Evolutionary conservation across 2,329 filamentous ascomycete species (phyloP), one percentile per base, ranked within the genome.

Genomic region (Pseudogymnoascus sp.): DNA sequence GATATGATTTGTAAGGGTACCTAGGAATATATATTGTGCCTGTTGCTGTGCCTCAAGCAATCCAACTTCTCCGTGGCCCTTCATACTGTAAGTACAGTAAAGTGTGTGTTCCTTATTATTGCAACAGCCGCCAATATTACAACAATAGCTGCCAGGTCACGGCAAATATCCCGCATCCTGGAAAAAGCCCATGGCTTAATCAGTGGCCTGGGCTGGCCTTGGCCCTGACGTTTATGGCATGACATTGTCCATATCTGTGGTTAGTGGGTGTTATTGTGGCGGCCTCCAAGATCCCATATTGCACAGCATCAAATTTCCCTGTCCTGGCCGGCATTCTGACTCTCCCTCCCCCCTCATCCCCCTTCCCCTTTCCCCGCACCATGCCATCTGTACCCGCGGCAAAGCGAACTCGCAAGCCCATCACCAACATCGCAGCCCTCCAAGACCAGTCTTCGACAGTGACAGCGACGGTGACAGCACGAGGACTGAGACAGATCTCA

Each of bases 271-370:
- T 27, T 55, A 29, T 55, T 55, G 48, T 55, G 48, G 27, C n/a
- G 48, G 48, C 35, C 48, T 27, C 48, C 48, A 55, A 55, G 15
- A 33, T 55, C 48, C 8, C 29, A 55, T 52, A 52, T 55, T 55
- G 29, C 48, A 55, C 48, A 33, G 48, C 48, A 55, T 55, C 48
- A 55, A n/a, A 55, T 33, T 55, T 27, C 48, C 48, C 48, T 55
- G 48, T 55, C 48, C 48, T 55, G 48, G 13, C 27, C 48, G 48
- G 18, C 48, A 21, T 55, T 15, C 7, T 18, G 45, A 15, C 45
- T 45, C 40, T 45, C 18, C 18, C 18, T 21, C 9, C 39, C 37
- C 36, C 35, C 9, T 39, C n/a, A 18, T 18, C 40, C 45, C 27
- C 25, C 18, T 18, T 18, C 15, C 48, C 27, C n/a, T 9, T 31